Evolutionary conservation across 1,284 basidiomycete genomes (phyloP), one percentile per base, ranked within the genome.

Genomic region (Pascua sp.): DNA sequence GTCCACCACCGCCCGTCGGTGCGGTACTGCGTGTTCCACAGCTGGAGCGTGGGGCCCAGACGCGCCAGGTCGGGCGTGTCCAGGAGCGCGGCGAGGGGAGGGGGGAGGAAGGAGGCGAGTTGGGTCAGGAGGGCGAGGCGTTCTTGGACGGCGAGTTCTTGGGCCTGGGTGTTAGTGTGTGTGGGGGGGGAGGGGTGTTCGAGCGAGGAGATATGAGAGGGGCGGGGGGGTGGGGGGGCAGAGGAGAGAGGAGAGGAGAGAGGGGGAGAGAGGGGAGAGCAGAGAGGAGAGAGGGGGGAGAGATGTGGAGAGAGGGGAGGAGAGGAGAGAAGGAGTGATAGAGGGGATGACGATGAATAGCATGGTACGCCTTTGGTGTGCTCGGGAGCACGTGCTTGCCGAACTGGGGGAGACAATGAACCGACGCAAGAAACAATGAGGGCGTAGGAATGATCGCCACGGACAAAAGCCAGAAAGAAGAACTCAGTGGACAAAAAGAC

Each of bases 81-180:
- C 18, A 73, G 51, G 47, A 72, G 64, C 8, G 56, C 40, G 1
- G 70, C 59, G 5, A 76, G 67, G 5, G 73, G 73, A 0, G 71
- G 72, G 0, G 73, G 72, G 16, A 76, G 67, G 54, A 74, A 72
- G n/a, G 61, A 60, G 3, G 67, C 61, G 5, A 74, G 65, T 38
- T 70, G 68, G 42, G 63, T 64, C 13, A 76, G 56, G 40, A 74
- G 67, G 12, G 64, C 42, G 11, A 73, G 60, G 48, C 65, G 64
- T 32, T 73, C 70, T 16, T 62, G 56, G 5, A 74, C 66, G 16
- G 70, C 55, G 18, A 63, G 58, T 47, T 76, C 73, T 48, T 69
- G 68, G 0, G 63, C 56, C 73, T 76, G 51, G 24, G 17, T 2
- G 52, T 57, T 46, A 58, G 60, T 37, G 45, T 17, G 18, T 36